These are phyloP conservation scores for Phytopythium kandeliae DNA, from an alignment of 352 stramenopile species.

Conservation along the genomic window DNA sequence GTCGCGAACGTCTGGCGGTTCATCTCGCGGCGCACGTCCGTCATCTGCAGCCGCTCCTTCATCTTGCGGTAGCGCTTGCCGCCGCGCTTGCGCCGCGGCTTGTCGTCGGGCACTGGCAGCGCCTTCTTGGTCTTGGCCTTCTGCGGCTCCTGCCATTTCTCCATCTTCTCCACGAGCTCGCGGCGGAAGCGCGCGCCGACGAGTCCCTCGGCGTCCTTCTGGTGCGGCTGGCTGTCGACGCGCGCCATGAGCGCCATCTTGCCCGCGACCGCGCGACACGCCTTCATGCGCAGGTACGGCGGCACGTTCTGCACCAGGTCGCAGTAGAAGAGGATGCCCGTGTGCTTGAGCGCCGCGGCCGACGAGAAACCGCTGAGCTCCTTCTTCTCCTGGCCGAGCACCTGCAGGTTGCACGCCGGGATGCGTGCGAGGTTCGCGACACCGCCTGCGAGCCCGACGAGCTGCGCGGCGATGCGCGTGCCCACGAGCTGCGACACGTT, in stretches of 20 bases:
- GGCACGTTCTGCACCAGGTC: slow-evolving; percentile 91
- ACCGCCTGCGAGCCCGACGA: slow-evolving; percentile 94
- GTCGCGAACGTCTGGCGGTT: slow-evolving; percentile 95
- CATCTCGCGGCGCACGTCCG: slow-evolving; percentile 95
- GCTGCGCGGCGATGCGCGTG: slow-evolving; percentile 90
- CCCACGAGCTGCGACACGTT: slow-evolving; percentile 94
- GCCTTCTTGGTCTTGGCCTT: slow-evolving; percentile 97
- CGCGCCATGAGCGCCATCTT: slow-evolving; percentile 89
- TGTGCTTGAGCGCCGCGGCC: slow-evolving; percentile 83
- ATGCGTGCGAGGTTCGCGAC: slow-evolving; percentile 93
- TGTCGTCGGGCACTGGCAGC: slow-evolving; percentile 94
- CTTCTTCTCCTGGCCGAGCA: slow-evolving; percentile 93
- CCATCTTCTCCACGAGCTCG: slow-evolving; percentile 93
- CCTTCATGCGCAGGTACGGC: slow-evolving; percentile 92
- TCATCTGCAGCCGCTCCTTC: slow-evolving; percentile 97
- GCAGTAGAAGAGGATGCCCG: slow-evolving; percentile 91
- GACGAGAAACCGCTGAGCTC: slow-evolving; percentile 89
- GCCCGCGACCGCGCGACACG: slow-evolving; percentile 89
- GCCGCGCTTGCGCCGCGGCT: slow-evolving; percentile 92
- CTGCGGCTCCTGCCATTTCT: slow-evolving; percentile 96
- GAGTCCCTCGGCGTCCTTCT: slow-evolving; percentile 50
- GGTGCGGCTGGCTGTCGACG: slow-evolving; percentile 89
- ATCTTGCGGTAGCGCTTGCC: slow-evolving; percentile 93
- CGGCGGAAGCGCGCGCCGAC: slow-evolving; percentile 83
- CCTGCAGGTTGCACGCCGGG: slow-evolving; percentile 97